phyloP scores from a whole-genome alignment of 495 filamentous ascomycete species.

The Evernia prunastri region DNA sequence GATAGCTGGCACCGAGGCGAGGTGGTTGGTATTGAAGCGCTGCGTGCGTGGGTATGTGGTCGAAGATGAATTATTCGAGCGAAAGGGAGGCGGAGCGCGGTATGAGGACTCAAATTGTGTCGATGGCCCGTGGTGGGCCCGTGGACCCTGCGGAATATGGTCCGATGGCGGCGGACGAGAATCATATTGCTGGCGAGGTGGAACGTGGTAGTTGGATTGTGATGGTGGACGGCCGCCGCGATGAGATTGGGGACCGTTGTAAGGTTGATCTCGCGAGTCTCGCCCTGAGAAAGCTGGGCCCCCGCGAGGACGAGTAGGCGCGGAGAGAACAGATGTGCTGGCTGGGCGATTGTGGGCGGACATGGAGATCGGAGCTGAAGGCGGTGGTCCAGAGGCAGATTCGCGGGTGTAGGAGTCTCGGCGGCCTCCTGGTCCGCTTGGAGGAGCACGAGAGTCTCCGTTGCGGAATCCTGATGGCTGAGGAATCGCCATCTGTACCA shows the following conservation, averaged over 20 bases:
- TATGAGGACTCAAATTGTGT: constrained; percentile 27
- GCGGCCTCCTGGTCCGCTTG: constrained; percentile 31
- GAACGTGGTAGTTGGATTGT: constrained; percentile 21
- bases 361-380: constrained; percentile 40
- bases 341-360: constrained; percentile 43
- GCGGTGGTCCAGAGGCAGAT: constrained; percentile 45
- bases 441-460: constrained; percentile 32
- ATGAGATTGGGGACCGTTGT: constrained; percentile 35
- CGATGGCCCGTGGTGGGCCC: constrained; percentile 27
- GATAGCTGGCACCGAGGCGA: constrained; percentile 45
- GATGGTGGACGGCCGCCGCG: constrained; percentile 34
- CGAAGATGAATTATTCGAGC: constrained; percentile 44
- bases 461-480: constrained; percentile 28
- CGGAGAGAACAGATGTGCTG: constrained; percentile 47
- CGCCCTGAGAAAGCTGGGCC: constrained; percentile 28
- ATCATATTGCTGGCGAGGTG: constrained; percentile 26
- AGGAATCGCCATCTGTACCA: constrained; percentile 10
- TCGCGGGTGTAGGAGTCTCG: constrained; percentile 33
- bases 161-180: constrained; percentile 26
- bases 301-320: constrained; percentile 55
- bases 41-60: constrained; percentile 46
- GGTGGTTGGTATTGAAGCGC: constrained; percentile 44
- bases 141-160: constrained; percentile 39
- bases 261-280: constrained; percentile 27
- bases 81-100: constrained; percentile 38